Percentiles rank a stretch among this genome's conserved stretches.
Evolutionary conservation across 2,329 filamentous ascomycete genomes (phyloP).

Genomic region (Colletotrichum sp.): DNA sequence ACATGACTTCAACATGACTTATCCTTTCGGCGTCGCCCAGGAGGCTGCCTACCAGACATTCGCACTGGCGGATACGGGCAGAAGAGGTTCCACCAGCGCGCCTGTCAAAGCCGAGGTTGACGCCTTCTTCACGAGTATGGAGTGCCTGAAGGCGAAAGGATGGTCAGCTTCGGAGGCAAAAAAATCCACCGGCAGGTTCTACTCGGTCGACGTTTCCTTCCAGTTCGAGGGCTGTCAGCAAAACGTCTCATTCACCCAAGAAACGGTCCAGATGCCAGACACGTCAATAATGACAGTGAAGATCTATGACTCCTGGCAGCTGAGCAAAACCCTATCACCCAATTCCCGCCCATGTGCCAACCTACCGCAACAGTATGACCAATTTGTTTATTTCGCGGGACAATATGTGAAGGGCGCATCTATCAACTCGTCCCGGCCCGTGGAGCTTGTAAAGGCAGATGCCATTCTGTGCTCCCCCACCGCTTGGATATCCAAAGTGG

Average conservation of each 20-base stretch:
- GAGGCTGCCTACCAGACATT: constrained; percentile 4
- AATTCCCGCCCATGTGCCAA: not conserved
- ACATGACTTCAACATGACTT: constrained; percentile 1
- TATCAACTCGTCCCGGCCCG: not conserved
- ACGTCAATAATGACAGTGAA: not conserved
- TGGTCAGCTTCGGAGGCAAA: not conserved
- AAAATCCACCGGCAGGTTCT: not conserved
- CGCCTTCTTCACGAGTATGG: not conserved
- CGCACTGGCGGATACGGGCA: not conserved
- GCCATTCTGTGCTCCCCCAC: not conserved
- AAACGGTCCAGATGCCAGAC: not conserved
- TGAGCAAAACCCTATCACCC: not conserved
- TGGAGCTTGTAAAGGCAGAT: not conserved
- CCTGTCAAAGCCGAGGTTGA: not conserved
- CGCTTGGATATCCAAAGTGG: not conserved
- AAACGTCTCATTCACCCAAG: not conserved
- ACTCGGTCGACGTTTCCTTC: not conserved
- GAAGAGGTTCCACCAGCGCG: not conserved
- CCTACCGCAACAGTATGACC: not conserved
- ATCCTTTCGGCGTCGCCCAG: not conserved
- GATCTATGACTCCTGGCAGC: not conserved
- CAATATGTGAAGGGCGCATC: not conserved
- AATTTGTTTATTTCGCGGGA: not conserved
- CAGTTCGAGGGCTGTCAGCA: not conserved
- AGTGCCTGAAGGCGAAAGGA: not conserved